Evolutionary conservation across 2,329 filamentous ascomycete species (phyloP).

Genomic region (Zymoseptoria brevis): DNA sequence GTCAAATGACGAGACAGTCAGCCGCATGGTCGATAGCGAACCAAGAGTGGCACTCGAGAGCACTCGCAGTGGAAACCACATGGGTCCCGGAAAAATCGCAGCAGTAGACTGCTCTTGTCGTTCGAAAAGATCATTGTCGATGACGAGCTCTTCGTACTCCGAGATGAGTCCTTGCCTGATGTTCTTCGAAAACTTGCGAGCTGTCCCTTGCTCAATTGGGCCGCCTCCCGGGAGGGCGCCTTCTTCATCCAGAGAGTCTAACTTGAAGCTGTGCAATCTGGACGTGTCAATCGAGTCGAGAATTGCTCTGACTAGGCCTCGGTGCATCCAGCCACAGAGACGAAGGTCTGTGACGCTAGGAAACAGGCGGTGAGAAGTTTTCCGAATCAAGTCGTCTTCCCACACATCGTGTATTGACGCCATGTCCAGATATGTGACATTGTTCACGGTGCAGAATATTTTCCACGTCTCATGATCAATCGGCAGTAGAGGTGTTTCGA

Average conservation of each 20-base stretch:
- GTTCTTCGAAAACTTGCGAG: neutral
- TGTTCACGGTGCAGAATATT: constrained; percentile 2
- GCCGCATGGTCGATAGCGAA: constrained; percentile 5
- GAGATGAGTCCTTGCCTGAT: neutral
- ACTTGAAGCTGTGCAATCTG: constrained; percentile 5
- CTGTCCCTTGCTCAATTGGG: neutral
- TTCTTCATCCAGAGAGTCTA: constrained; percentile 9
- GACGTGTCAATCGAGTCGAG: constrained; percentile 1
- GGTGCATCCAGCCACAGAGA: constrained; percentile 10
- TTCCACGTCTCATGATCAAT: constrained; percentile 8
- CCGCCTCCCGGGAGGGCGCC: constrained; percentile 4
- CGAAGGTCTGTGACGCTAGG: constrained; percentile 9
- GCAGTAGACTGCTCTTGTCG: constrained; percentile 8
- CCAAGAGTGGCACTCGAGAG: constrained; percentile 1
- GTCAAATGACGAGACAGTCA: constrained; percentile 2
- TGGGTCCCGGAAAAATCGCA: constrained; percentile 6
- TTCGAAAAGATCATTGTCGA: constrained; percentile 2
- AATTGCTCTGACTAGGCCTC: constrained; percentile 6
- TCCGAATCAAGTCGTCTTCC: constrained; percentile 1
- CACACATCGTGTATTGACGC: constrained; percentile 5
- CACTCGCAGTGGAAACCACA: constrained; percentile 9
- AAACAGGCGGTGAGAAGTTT: constrained; percentile 5
- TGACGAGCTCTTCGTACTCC: neutral
- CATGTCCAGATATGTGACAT: constrained; percentile 8
- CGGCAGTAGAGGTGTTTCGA: no score